Evolutionary conservation across 371 early-diverging fungal species (phyloP).

Genomic region (Rhizopus arrhizus): DNA sequence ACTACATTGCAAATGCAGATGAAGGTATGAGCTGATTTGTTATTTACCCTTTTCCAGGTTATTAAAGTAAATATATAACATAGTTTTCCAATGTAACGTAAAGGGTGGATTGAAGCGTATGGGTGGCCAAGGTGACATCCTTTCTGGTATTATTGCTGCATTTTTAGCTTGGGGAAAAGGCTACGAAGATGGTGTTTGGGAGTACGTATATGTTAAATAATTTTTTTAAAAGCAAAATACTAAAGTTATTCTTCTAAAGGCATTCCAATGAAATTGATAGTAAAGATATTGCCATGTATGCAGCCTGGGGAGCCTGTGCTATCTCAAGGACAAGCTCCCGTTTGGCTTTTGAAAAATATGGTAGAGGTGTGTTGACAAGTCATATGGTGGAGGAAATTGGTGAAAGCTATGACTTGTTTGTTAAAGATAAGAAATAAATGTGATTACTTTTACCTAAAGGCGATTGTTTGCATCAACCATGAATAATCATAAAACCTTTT

Average conservation of each 20-base stretch:
- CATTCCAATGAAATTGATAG: slow-evolving; percentile 43
- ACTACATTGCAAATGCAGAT: slow-evolving; percentile 81
- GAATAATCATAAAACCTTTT: no score
- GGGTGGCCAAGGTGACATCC: slow-evolving; percentile 98
- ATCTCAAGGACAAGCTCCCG: slow-evolving; percentile 68
- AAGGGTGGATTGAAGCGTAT: slow-evolving; percentile 86
- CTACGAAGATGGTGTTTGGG: slow-evolving; percentile 65
- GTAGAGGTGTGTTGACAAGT: slow-evolving; percentile 72
- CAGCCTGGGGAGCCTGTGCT: slow-evolving; percentile 74
- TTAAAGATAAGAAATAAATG: slow-evolving; percentile 15
- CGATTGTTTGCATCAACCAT: no score
- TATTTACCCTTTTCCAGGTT: background rate
- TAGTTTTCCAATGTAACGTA: slow-evolving; percentile 63
- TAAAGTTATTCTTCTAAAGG: slow-evolving; percentile 17
- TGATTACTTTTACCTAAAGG: no score
- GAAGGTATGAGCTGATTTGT: slow-evolving; percentile 7
- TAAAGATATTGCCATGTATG: slow-evolving; percentile 63
- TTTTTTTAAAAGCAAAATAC: background rate
- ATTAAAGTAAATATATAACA: background rate
- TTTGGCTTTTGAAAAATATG: slow-evolving; percentile 69
- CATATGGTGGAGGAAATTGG: slow-evolving; percentile 79
- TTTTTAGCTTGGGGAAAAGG: slow-evolving; percentile 86
- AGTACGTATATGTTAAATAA: slow-evolving; percentile 39
- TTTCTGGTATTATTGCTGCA: slow-evolving; percentile 85
- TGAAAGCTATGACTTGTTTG: slow-evolving; percentile 36